phyloP scores from a whole-genome alignment of 2,329 filamentous ascomycete genomes.

The Aspergillus sclerotialis region DNA sequence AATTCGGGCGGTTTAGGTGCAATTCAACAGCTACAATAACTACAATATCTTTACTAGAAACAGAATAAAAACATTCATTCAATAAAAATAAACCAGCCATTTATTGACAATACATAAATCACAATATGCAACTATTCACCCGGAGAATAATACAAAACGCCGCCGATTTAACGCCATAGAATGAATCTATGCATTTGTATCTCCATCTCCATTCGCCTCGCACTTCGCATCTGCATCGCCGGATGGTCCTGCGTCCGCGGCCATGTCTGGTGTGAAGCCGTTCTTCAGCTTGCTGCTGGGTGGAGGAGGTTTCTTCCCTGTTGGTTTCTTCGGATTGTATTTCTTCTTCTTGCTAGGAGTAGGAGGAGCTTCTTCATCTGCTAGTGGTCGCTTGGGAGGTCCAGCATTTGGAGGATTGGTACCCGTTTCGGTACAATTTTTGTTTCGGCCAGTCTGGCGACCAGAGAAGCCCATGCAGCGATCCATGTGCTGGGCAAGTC shows the following conservation, averaged over 20 bases:
- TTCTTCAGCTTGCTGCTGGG: constrained; percentile 35
- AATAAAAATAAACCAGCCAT: constrained; percentile 2
- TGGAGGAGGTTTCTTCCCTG: constrained; percentile 28
- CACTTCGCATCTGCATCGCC: constrained; percentile 17
- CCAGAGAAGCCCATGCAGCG: constrained; percentile 54
- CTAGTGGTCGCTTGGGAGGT: constrained; percentile 30
- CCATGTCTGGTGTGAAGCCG: constrained; percentile 31
- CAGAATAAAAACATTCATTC: constrained; percentile 2
- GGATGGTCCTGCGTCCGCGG: constrained; percentile 2
- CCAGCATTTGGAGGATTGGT: constrained; percentile 26
- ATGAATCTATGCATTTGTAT: constrained; percentile 20
- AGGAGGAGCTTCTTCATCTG: constrained; percentile 37
- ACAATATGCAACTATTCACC: background rate
- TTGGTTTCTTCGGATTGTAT: constrained; percentile 30
- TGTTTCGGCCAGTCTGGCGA: constrained; percentile 42
- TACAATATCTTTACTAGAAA: background rate
- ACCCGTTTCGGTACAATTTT: constrained; percentile 39
- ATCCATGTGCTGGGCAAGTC: constrained; percentile 55
- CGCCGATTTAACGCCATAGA: background rate
- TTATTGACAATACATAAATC: background rate
- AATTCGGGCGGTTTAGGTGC: too few species aligned
- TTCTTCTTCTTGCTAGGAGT: constrained; percentile 47
- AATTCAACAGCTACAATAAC: background rate
- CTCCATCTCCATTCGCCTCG: constrained; percentile 18
- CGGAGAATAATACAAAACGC: background rate